Evolutionary conservation across 2,329 filamentous ascomycete species (phyloP).

Genomic region (Cladorrhinum sp.): DNA sequence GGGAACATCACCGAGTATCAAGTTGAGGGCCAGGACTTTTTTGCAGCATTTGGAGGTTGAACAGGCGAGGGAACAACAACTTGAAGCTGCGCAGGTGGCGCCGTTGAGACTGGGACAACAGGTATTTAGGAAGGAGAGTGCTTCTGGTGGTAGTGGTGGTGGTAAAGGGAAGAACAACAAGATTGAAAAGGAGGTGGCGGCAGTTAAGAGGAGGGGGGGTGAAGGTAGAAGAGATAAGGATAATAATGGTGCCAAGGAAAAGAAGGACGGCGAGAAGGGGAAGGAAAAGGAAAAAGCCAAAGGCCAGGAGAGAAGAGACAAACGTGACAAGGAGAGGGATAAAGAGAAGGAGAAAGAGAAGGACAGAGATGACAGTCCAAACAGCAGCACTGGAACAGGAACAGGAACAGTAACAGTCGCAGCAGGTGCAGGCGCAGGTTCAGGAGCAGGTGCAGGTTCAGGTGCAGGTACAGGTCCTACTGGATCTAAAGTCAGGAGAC

Average conservation of each 20-base stretch:
- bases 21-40: background rate
- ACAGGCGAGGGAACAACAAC: background rate
- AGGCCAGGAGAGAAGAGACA: background rate
- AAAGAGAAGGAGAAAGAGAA: background rate
- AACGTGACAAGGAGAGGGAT: background rate
- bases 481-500: background rate
- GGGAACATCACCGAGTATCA: background rate
- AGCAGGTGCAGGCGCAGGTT: too few species aligned
- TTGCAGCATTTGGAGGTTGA: background rate
- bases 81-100: background rate
- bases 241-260: too few species aligned
- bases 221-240: too few species aligned
- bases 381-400: background rate
- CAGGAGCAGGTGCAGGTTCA: too few species aligned
- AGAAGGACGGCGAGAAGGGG: too few species aligned
- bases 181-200: background rate
- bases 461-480: too few species aligned
- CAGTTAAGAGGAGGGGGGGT: too few species aligned
- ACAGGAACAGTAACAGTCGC: background rate
- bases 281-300: too few species aligned
- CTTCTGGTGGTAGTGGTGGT: background rate
- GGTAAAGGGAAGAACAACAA: background rate
- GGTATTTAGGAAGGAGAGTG: background rate
- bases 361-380: background rate
- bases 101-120: background rate